Evolutionary conservation across 2,329 filamentous ascomycete genomes (phyloP).

Genomic region (Calonectria ilicicola): DNA sequence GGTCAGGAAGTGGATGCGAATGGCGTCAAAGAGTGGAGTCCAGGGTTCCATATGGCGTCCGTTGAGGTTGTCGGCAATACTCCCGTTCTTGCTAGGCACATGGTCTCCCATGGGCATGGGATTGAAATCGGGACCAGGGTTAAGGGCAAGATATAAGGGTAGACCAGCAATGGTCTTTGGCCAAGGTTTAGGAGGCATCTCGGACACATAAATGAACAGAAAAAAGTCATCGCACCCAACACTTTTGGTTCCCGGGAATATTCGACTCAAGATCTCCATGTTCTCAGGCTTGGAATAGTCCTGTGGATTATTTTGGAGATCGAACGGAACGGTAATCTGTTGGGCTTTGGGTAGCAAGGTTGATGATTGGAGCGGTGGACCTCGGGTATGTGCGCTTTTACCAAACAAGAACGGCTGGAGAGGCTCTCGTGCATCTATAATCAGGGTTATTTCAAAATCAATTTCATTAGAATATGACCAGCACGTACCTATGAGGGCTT

Average conservation of each 20-base stretch:
- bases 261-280: background rate
- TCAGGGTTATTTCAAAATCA: too few species aligned
- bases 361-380: too few species aligned
- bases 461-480: too few species aligned
- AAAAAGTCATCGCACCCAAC: background rate
- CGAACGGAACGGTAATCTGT: background rate
- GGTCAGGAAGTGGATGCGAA: conserved; percentile 2
- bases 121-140: background rate
- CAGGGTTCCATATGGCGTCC: background rate
- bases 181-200: conserved; percentile 15
- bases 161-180: conserved; percentile 10
- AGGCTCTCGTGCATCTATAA: too few species aligned
- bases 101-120: background rate
- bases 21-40: background rate
- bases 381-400: too few species aligned
- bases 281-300: background rate
- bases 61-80: background rate
- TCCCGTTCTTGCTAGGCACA: background rate
- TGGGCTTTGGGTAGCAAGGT: too few species aligned
- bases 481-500: too few species aligned
- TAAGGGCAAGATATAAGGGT: background rate
- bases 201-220: background rate
- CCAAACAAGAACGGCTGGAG: too few species aligned
- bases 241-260: background rate
- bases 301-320: background rate